Evolutionary conservation across 768 basidiomycete species (phyloP), one percentile per base, ranked within the genome.

Genomic region (Mycena pura): DNA sequence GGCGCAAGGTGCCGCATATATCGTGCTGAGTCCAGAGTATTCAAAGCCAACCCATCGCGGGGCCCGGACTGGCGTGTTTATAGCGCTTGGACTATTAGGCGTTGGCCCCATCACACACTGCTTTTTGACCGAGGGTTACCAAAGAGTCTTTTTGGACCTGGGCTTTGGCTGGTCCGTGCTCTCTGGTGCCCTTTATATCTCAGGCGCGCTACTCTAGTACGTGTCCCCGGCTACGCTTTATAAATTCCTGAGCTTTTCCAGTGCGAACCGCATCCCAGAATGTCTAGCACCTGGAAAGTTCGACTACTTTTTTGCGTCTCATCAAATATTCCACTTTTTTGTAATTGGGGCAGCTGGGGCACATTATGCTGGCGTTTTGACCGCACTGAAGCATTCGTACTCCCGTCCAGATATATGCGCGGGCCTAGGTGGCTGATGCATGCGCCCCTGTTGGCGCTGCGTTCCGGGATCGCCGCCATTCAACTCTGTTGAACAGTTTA

Each of bases 271-370:
- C 48, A 82, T 93, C 55, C 94, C 93, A 41, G 94, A 96, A 69
- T 80, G 86, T 36, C 76, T 88, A 62, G 77, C 80, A 7, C 92
- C 92, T 6, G 93, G 93, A 34, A 84, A 75, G 64, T 95, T 95
- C 75, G 93, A 95, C 76, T 82, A 84, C 68, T 83, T 92, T 68
- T 82, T 88, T 55, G 84, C 91, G 0, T 93, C 91, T 19, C 95
- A 96, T 78, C 92, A 96, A 74, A 90, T 96, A 67, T 96, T 97
- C 74, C 95, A 96, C 71, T 73, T 88, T 61, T 87, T 84, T 68
- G 93, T 96, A 34, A 79, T 93, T 53, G 74, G 87, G 24, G 92
- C 90, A 10, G 90, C 88, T 32, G 73, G 89, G 65, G 78, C 85
- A 10, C 90, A 92, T 66, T 92, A 88, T 75, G 73, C 75, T 32